phyloP scores from a whole-genome alignment of 129 eudicot species.

The Artemisia tridentata region DNA sequence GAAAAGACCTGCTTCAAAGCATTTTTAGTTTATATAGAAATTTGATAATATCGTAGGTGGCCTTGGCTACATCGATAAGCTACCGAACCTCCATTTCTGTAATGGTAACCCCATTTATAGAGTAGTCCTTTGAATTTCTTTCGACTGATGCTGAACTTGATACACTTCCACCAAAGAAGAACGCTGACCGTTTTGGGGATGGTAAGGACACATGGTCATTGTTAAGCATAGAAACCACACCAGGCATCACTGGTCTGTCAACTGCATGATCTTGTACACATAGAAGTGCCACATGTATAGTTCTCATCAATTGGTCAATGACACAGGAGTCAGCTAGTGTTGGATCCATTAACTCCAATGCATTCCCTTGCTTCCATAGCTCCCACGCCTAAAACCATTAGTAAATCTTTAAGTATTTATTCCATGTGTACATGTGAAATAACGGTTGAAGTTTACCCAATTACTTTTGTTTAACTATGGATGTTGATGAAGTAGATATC shows the following conservation, averaged over 20 bases:
- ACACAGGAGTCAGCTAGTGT: background rate
- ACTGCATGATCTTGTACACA: slow-evolving; percentile 36
- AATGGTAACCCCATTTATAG: slow-evolving; percentile 11
- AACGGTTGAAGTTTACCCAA: too few species aligned
- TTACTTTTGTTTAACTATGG: too few species aligned
- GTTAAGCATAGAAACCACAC: slow-evolving; percentile 28
- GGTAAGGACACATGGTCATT: slow-evolving; percentile 32
- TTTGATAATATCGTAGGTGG: background rate
- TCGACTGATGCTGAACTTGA: slow-evolving; percentile 10
- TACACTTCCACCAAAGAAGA: background rate
- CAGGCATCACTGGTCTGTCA: slow-evolving; percentile 30
- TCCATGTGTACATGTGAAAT: too few species aligned
- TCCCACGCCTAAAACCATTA: slow-evolving; percentile 37
- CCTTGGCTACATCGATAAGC: background rate
- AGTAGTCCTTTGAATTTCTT: slow-evolving; percentile 6
- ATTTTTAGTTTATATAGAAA: background rate
- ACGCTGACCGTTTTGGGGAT: slow-evolving; percentile 20
- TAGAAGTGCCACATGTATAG: slow-evolving; percentile 33
- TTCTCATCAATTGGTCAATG: slow-evolving; percentile 18
- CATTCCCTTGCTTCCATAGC: slow-evolving; percentile 31
- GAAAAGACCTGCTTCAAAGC: background rate
- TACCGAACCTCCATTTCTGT: slow-evolving; percentile 18
- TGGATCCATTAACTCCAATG: slow-evolving; percentile 26
- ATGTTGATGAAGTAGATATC: too few species aligned
- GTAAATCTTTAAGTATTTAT: background rate